These are phyloP conservation scores for Aspergillus nomiae DNA, from an alignment of 2,329 filamentous ascomycete genomes.

Conservation along the genomic window DNA sequence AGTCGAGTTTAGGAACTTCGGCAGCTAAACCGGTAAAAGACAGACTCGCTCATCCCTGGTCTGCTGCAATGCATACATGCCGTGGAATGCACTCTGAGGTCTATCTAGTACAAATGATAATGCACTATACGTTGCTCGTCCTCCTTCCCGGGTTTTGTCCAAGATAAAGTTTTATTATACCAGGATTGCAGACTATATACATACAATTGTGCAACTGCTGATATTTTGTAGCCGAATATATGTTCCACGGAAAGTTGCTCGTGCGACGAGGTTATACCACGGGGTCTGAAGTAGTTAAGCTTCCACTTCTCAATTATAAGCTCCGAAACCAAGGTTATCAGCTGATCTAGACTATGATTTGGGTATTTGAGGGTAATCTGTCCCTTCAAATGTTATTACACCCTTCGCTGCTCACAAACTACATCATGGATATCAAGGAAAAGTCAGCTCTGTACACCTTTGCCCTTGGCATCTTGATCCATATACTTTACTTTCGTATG, in stretches of 20 bases:
- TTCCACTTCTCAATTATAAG: neutral
- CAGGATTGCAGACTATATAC: neutral
- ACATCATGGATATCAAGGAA: neutral
- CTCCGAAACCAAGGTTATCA: neutral
- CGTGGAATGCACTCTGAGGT: neutral
- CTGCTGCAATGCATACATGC: neutral
- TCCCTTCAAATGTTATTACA: neutral
- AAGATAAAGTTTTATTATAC: neutral
- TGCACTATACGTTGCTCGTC: neutral
- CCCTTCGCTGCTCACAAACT: neutral
- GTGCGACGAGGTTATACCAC: neutral
- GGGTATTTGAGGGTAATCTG: neutral
- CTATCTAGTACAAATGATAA: too few relatives aligned
- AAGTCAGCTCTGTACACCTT: neutral
- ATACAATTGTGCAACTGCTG: neutral
- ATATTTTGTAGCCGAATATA: neutral
- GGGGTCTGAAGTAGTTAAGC: neutral
- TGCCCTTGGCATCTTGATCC: neutral
- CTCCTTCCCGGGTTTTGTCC: too few relatives aligned
- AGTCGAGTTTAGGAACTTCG: neutral
- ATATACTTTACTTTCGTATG: neutral
- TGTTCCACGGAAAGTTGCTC: neutral
- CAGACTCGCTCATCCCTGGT: neutral
- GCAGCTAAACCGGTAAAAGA: neutral
- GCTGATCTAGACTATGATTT: neutral